phyloP scores from a whole-genome alignment of 371 early-diverging fungal genomes.

The Conidiobolus incongruus region DNA sequence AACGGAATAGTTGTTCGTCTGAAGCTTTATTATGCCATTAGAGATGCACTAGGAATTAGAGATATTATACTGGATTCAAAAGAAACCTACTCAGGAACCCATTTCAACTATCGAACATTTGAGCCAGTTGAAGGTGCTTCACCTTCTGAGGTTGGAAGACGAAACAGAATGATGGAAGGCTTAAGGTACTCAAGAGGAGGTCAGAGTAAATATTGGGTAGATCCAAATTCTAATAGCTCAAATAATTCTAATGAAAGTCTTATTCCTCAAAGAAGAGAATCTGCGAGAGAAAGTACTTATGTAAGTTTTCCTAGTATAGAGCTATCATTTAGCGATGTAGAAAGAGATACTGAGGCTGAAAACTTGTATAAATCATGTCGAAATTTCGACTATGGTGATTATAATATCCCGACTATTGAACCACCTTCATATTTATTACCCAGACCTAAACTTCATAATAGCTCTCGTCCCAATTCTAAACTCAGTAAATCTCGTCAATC shows the following conservation, averaged over 20 bases:
- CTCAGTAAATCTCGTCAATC: too few species aligned
- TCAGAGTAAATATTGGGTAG: conserved; percentile 49
- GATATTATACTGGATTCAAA: conserved; percentile 64
- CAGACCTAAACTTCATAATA: too few species aligned
- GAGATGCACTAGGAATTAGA: conserved; percentile 58
- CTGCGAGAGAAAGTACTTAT: background rate
- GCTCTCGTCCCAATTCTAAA: too few species aligned
- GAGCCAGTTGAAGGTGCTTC: conserved; percentile 48
- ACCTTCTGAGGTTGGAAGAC: conserved; percentile 25
- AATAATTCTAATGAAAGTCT: background rate
- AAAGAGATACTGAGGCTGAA: conserved; percentile 12
- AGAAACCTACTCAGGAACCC: conserved; percentile 49
- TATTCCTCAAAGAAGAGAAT: background rate
- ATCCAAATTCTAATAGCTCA: background rate
- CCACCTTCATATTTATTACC: too few species aligned
- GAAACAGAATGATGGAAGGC: conserved; percentile 47
- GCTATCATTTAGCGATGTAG: background rate
- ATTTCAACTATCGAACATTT: conserved; percentile 58
- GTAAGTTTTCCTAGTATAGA: background rate
- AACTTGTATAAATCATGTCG: conserved; percentile 14
- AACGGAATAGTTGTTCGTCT: conserved; percentile 46
- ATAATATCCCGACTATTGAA: conserved; percentile 10
- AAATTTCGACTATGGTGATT: conserved; percentile 21
- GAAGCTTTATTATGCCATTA: conserved; percentile 46
- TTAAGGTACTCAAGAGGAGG: conserved; percentile 53